A percentile compares a stretch with the other conserved stretches of the same genome.
Conservation (phyloP, 2,329 filamentous ascomycete genomes). For the Fusarium gaditjirri region DNA sequence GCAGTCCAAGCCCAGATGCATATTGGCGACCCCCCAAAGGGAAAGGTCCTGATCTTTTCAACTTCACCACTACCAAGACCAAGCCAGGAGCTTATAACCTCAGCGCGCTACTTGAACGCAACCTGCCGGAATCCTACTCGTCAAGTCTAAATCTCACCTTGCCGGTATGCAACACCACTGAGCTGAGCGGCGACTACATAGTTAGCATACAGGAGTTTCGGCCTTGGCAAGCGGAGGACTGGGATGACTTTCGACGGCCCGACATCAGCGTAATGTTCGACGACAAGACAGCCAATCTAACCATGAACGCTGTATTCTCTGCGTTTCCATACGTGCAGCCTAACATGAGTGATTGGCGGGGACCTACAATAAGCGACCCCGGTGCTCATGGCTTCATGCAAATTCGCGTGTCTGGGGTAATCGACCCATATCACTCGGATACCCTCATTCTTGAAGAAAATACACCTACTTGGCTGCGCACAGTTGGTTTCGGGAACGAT, state of each 20-base stretch:
- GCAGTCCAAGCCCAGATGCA: background rate
- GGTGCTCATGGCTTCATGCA: background rate
- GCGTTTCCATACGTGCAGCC: background rate
- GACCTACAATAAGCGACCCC: background rate
- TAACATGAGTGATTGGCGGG: background rate
- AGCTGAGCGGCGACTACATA: background rate
- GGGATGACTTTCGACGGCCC: background rate
- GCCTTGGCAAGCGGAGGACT: background rate
- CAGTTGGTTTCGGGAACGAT: conserved; percentile 3
- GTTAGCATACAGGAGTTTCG: accelerated
- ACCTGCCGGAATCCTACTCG: accelerated
- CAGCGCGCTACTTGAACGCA: accelerated
- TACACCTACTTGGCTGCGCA: background rate
- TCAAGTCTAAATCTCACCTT: background rate
- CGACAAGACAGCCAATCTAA: conserved; percentile 1
- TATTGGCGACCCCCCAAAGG: background rate
- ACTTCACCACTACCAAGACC: background rate
- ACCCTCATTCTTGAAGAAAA: background rate
- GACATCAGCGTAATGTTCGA: background rate
- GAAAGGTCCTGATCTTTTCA: background rate
- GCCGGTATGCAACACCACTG: background rate
- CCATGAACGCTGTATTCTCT: background rate
- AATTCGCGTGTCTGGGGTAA: background rate
- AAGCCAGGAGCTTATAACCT: background rate
- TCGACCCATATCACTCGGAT: conserved; percentile 6